A percentile compares a stretch with the other conserved stretches of the same genome.
These are phyloP conservation scores for Xenoacremonium recifei DNA, from an alignment of 2,329 filamentous ascomycete genomes.

Conservation along the genomic window DNA sequence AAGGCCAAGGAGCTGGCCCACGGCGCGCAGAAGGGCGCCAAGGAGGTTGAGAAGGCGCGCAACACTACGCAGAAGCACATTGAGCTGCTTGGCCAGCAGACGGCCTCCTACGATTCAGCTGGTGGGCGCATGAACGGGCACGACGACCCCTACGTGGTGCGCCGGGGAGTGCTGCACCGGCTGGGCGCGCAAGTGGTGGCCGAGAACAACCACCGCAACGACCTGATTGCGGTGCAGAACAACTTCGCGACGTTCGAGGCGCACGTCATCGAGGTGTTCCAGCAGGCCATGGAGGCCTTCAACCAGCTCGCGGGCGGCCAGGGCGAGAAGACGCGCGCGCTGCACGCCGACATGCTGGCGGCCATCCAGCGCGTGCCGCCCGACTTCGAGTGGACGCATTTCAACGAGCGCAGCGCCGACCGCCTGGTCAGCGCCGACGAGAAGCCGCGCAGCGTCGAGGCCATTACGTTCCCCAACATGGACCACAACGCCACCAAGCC, in stretches of 20 bases:
- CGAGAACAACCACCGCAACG: conserved; percentile 94
- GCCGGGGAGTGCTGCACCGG: conserved; percentile 77
- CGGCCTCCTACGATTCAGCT: conserved; percentile 74
- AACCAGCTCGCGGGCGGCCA: conserved; percentile 77
- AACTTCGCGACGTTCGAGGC: conserved; percentile 86
- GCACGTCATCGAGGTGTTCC: conserved; percentile 79
- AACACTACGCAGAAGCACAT: conserved; percentile 91
- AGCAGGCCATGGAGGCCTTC: conserved; percentile 80
- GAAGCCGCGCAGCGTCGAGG: conserved; percentile 69
- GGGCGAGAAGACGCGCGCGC: conserved; percentile 73
- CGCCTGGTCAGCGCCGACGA: conserved; percentile 76
- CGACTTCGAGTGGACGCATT: conserved; percentile 91
- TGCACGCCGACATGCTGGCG: conserved; percentile 81
- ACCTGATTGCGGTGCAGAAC: conserved; percentile 87
- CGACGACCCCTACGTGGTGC: conserved; percentile 87
- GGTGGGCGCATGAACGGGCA: conserved; percentile 67
- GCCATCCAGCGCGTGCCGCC: conserved; percentile 73
- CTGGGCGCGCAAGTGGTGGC: conserved; percentile 88
- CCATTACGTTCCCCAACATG: conserved; percentile 85
- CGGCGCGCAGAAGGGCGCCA: conserved; percentile 80
- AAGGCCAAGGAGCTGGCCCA: conserved; percentile 86
- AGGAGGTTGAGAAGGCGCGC: conserved; percentile 88
- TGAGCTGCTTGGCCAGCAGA: conserved; percentile 84
- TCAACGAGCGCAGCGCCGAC: conserved; percentile 68
- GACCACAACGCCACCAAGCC: conserved; percentile 76